Evolutionary conservation across 73 alveolate genomes (phyloP).

Genomic region (Paramecium octaurelia): DNA sequence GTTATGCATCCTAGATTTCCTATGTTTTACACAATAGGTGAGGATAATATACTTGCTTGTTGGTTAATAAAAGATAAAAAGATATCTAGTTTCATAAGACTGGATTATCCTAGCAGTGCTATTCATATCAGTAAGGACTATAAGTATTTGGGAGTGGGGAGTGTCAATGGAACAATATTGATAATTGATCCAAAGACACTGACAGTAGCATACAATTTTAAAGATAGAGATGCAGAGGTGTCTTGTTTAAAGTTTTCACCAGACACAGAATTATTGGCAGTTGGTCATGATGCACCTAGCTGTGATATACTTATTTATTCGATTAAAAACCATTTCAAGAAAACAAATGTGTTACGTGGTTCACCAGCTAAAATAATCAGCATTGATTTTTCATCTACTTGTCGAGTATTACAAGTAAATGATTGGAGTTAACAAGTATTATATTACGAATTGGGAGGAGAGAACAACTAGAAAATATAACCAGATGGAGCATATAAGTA

Average conservation of each 20-base stretch:
- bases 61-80: conserved; percentile 88
- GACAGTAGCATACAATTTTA: conserved; percentile 70
- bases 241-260: conserved; percentile 93
- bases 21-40: conserved; percentile 88
- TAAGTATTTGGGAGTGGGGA: conserved; percentile 89
- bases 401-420: conserved; percentile 81
- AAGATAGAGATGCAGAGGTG: conserved; percentile 84
- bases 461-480: conserved; percentile 71
- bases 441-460: conserved; percentile 86
- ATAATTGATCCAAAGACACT: conserved; percentile 85
- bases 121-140: conserved; percentile 87
- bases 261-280: conserved; percentile 88
- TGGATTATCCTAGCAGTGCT: conserved; percentile 85
- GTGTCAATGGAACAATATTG: conserved; percentile 74
- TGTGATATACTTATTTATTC: conserved; percentile 83
- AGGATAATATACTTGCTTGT: conserved; percentile 87
- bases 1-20: conserved; percentile 88
- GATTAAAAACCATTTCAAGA: conserved; percentile 80
- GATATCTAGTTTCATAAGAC: conserved; percentile 70
- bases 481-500: conserved; percentile 78
- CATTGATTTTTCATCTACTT: conserved; percentile 91
- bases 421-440: conserved; percentile 89
- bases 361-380: conserved; percentile 88
- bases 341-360: conserved; percentile 84
- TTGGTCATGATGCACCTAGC: conserved; percentile 86